A percentile compares a stretch with the other conserved stretches of the same genome.
Evolutionary conservation across 768 basidiomycete species (phyloP).

Genomic region (Cyclocybe cylindracea): DNA sequence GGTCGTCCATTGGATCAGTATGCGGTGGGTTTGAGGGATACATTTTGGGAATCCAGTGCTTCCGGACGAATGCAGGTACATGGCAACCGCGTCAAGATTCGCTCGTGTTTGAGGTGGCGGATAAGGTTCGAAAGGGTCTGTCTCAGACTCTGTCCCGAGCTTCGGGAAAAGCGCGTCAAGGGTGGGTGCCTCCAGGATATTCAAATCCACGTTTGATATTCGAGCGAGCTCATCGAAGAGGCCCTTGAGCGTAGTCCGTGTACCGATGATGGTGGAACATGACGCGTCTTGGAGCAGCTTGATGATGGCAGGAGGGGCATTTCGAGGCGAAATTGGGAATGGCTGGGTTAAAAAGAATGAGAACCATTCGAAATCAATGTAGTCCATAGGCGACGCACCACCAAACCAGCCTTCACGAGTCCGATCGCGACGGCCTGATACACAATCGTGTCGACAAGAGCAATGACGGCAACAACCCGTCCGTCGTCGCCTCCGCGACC

Average conservation of each 20-base stretch:
- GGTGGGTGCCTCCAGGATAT: slow-evolving; percentile 32
- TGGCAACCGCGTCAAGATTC: slow-evolving; percentile 20
- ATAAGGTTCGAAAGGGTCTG: slow-evolving; percentile 29
- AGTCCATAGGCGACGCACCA: slow-evolving; percentile 23
- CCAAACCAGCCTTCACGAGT: slow-evolving; percentile 32
- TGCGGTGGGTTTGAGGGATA: slow-evolving; percentile 33
- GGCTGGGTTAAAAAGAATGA: slow-evolving; percentile 26
- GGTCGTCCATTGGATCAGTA: slow-evolving; percentile 31
- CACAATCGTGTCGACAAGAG: slow-evolving; percentile 31
- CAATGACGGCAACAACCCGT: slow-evolving; percentile 36
- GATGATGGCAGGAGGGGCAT: slow-evolving; percentile 32
- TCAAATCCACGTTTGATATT: slow-evolving; percentile 11
- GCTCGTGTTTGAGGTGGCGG: slow-evolving; percentile 6
- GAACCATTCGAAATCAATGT: not conserved
- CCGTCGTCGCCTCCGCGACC: slow-evolving; percentile 15
- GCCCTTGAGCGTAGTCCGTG: slow-evolving; percentile 21
- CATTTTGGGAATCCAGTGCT: slow-evolving; percentile 49
- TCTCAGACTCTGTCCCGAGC: slow-evolving; percentile 31
- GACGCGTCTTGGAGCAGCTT: slow-evolving; percentile 35
- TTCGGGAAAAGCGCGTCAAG: slow-evolving; percentile 37
- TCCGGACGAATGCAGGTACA: slow-evolving; percentile 51
- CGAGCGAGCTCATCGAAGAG: slow-evolving; percentile 33
- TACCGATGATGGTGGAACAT: slow-evolving; percentile 38
- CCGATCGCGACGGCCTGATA: slow-evolving; percentile 44
- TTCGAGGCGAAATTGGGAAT: slow-evolving; percentile 41